Evolutionary conservation across 768 basidiomycete species (phyloP).

Genomic region (Thelephora aurantiotincta): DNA sequence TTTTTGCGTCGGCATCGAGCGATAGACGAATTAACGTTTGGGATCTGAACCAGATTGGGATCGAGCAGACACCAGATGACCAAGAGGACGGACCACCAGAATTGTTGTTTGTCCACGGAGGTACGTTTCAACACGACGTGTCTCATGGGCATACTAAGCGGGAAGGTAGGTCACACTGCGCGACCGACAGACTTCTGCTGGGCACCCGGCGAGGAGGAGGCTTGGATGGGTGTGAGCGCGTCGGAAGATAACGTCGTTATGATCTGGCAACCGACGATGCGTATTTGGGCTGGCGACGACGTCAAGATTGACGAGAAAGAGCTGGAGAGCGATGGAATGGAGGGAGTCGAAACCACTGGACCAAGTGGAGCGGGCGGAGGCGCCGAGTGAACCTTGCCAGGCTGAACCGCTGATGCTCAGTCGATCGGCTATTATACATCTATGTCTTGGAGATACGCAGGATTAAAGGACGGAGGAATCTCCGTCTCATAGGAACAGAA

Average conservation of each 20-base stretch:
- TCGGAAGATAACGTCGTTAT: conserved; percentile 96
- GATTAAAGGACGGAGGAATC: neutral
- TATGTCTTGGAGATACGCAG: no score
- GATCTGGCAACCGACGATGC: conserved; percentile 95
- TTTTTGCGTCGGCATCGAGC: conserved; percentile 91
- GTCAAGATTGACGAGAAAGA: conserved; percentile 77
- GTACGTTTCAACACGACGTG: conserved; percentile 23
- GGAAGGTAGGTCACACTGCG: conserved; percentile 60
- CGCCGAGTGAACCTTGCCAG: neutral
- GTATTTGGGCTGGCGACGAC: conserved; percentile 85
- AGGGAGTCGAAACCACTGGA: conserved; percentile 43
- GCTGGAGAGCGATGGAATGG: conserved; percentile 69
- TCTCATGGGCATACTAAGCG: neutral
- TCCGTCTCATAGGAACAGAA: conserved; percentile 44
- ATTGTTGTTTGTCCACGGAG: conserved; percentile 90
- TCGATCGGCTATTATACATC: no score
- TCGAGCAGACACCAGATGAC: conserved; percentile 95
- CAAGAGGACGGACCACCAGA: conserved; percentile 98
- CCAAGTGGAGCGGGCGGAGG: neutral
- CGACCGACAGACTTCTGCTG: conserved; percentile 91
- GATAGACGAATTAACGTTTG: conserved; percentile 91
- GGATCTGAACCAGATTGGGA: conserved; percentile 85
- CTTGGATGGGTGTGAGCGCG: conserved; percentile 77
- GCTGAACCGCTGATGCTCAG: conserved; percentile 1
- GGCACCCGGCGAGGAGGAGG: conserved; percentile 73